phyloP scores from a whole-genome alignment of 164 flowering plant species.

The Vitis vinifera region ASM3070453v1 NC_081806.1:4494001-4494500 shows the following conservation, averaged over 20 bases:
- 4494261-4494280: neutral
- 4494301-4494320: neutral
- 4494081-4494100: neutral
- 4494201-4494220: neutral
- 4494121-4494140: neutral
- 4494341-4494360: neutral
- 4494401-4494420: neutral
- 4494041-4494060: too few species aligned
- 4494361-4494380: neutral
- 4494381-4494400: neutral
- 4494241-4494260: neutral
- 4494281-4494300: neutral
- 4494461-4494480: neutral
- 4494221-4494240: neutral
- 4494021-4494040: too few species aligned
- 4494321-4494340: neutral
- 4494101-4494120: neutral
- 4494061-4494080: too few species aligned
- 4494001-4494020: neutral
- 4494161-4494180: neutral
- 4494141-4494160: slow-evolving; percentile 5
- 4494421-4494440: neutral
- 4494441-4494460: neutral
- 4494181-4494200: neutral
- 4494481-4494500: neutral